Percentiles rank a stretch among this genome's conserved stretches.
phyloP scores from a whole-genome alignment of 495 filamentous ascomycete species.

The Polyplosphaeria fusca region DNA sequence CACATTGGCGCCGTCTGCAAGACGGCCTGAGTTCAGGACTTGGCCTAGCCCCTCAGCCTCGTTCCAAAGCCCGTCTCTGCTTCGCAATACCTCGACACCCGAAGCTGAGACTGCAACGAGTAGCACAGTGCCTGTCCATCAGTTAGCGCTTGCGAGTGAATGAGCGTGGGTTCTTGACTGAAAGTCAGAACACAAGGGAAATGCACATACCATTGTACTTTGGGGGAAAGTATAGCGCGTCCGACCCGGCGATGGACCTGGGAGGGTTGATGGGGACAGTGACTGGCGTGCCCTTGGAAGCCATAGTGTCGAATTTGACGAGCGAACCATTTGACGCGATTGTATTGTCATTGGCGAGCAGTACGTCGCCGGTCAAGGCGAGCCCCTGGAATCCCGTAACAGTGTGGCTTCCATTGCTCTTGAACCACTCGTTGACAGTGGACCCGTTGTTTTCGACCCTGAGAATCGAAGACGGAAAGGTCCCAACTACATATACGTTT shows the following conservation, averaged over 20 bases:
- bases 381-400: background rate
- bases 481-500: conserved; percentile 12
- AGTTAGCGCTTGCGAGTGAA: no score
- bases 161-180: no score
- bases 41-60: conserved; percentile 4
- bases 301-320: conserved; percentile 3
- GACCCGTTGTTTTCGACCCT: conserved; percentile 1
- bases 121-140: no score
- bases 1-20: background rate
- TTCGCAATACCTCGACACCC: conserved; percentile 5
- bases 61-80: conserved; percentile 2
- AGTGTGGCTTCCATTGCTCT: background rate
- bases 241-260: background rate
- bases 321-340: background rate
- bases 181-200: no score
- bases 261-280: background rate
- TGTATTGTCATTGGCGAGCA: conserved; percentile 5
- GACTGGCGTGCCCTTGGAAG: background rate
- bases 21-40: background rate
- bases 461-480: conserved; percentile 1
- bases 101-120: background rate
- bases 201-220: conserved; percentile 18
- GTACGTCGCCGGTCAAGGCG: background rate
- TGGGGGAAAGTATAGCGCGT: conserved; percentile 7
- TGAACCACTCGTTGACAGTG: conserved; percentile 7